phyloP scores from a whole-genome alignment of 2,329 filamentous ascomycete genomes.

The Aureobasidium sp. region DNA sequence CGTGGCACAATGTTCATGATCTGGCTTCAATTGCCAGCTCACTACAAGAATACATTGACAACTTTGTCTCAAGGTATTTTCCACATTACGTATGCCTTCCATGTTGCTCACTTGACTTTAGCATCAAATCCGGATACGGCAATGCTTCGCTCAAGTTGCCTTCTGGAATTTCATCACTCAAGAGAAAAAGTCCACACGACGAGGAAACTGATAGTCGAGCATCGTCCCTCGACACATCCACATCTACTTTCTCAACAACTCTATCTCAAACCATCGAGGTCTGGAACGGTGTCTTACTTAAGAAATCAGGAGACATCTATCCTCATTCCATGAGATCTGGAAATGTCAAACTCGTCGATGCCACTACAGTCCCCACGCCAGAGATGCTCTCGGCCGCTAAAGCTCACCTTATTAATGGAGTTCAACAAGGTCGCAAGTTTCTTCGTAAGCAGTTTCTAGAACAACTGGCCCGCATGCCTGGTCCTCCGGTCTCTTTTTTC shows the following conservation, averaged over 20 bases:
- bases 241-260: background rate
- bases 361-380: constrained; percentile 29
- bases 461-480: constrained; percentile 25
- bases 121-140: background rate
- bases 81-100: background rate
- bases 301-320: constrained; percentile 31
- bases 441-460: constrained; percentile 36
- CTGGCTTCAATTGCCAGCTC: constrained; percentile 33
- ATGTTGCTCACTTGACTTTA: background rate
- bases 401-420: constrained; percentile 18
- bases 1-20: constrained; percentile 40
- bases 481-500: constrained; percentile 49
- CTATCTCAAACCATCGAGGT: constrained; percentile 19
- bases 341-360: constrained; percentile 23
- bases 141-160: background rate
- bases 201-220: background rate
- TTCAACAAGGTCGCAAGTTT: constrained; percentile 27
- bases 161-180: constrained; percentile 17
- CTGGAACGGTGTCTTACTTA: constrained; percentile 37
- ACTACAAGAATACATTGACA: constrained; percentile 38
- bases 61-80: background rate
- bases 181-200: constrained; percentile 24
- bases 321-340: constrained; percentile 24
- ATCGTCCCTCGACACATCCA: background rate
- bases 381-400: constrained; percentile 31